Percentiles rank a stretch among this genome's conserved stretches.
These are phyloP conservation scores for Podila verticillata DNA, from an alignment of 192 early-diverging fungal genomes.

Conservation along the genomic window DNA sequence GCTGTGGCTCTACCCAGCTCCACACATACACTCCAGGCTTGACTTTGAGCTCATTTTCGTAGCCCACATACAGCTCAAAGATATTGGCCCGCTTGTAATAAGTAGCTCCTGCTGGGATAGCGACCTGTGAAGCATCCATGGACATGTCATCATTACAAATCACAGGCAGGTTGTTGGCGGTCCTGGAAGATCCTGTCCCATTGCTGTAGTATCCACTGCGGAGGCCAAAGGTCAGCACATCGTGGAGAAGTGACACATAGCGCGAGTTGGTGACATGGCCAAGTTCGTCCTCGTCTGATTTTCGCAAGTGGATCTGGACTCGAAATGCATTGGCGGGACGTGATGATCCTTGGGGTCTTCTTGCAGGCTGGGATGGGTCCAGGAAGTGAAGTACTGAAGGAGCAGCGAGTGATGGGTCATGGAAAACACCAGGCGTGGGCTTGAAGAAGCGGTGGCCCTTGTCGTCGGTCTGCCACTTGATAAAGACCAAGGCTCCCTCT, in stretches of 20 bases:
- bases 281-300: constrained; percentile 29
- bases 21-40: constrained; percentile 39
- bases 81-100: constrained; percentile 30
- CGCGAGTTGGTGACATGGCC: constrained; percentile 39
- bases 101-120: constrained; percentile 24
- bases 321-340: constrained; percentile 29
- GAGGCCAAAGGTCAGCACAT: constrained; percentile 46
- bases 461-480: constrained; percentile 13
- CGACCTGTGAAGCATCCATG: background rate
- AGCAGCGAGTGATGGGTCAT: background rate
- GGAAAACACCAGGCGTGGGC: background rate
- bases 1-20: constrained; percentile 41
- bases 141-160: constrained; percentile 10
- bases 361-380: background rate
- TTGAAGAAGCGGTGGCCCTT: constrained; percentile 18
- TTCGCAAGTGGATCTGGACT: constrained; percentile 11
- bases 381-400: background rate
- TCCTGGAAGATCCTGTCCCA: constrained; percentile 19
- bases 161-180: constrained; percentile 9
- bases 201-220: constrained; percentile 44
- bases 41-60: constrained; percentile 46
- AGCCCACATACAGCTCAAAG: constrained; percentile 36
- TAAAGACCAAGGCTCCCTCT: constrained; percentile 6
- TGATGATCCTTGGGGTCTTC: background rate
- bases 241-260: constrained; percentile 26